These are phyloP conservation scores for Parasitella parasitica DNA, from an alignment of 371 early-diverging fungal species.

Conservation along the genomic window DNA sequence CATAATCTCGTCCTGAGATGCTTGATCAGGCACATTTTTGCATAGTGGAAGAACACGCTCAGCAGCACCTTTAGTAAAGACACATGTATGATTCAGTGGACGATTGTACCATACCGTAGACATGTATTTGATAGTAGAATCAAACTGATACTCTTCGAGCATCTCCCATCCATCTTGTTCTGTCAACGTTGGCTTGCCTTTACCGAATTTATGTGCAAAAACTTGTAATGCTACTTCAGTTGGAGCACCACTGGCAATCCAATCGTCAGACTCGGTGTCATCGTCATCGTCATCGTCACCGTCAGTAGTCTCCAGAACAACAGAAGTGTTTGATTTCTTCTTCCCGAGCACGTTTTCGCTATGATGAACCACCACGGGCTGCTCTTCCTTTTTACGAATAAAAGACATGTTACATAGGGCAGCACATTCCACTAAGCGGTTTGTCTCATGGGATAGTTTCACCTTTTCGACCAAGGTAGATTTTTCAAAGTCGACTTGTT, in stretches of 20 bases:
- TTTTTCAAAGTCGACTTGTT: background rate
- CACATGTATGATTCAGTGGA: conserved; percentile 6
- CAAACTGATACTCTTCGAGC: conserved; percentile 71
- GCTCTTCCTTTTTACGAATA: conserved; percentile 19
- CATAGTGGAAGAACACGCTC: conserved; percentile 68
- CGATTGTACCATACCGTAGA: conserved; percentile 33
- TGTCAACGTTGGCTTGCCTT: conserved; percentile 56
- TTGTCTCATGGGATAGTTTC: conserved; percentile 14
- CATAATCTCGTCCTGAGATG: conserved; percentile 13
- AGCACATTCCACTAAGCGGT: conserved; percentile 40
- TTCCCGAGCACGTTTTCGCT: background rate
- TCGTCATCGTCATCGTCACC: background rate
- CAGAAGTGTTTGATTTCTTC: background rate
- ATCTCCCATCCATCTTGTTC: conserved; percentile 53
- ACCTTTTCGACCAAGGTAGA: conserved; percentile 16
- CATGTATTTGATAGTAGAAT: conserved; percentile 86
- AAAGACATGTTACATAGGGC: conserved; percentile 64
- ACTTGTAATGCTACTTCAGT: conserved; percentile 78
- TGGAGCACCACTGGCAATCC: conserved; percentile 61
- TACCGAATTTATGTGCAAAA: conserved; percentile 64
- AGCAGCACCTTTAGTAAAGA: conserved; percentile 69
- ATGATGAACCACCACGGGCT: background rate
- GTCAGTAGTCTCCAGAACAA: background rate
- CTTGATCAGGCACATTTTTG: conserved; percentile 26
- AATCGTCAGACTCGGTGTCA: conserved; percentile 47